A percentile compares a stretch with the other conserved stretches of the same genome.
phyloP scores from a whole-genome alignment of 1,284 basidiomycete species.

The Kwoniella shivajii region DNA sequence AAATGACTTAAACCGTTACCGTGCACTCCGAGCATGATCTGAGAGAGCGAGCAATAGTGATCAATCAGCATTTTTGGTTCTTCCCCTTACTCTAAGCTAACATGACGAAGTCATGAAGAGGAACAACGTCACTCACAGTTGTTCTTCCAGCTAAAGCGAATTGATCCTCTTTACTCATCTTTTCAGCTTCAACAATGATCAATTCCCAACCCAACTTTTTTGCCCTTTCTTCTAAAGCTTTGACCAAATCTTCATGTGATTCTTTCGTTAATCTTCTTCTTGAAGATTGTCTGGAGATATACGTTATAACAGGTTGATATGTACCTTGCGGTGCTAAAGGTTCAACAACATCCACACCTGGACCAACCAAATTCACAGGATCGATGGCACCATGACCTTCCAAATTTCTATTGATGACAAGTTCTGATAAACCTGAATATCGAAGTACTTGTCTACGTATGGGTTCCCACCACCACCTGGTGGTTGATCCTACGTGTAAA shows the following conservation, averaged over 20 bases:
- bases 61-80: background rate
- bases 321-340: slow-evolving; percentile 28
- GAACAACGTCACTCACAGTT: slow-evolving; percentile 35
- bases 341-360: slow-evolving; percentile 41
- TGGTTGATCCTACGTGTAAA: slow-evolving; percentile 53
- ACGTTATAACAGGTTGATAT: slow-evolving; percentile 66
- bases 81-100: no score
- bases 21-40: slow-evolving; percentile 56
- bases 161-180: slow-evolving; percentile 52
- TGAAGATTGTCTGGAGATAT: slow-evolving; percentile 68
- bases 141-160: slow-evolving; percentile 50
- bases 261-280: slow-evolving; percentile 63
- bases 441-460: slow-evolving; percentile 64
- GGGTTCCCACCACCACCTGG: slow-evolving; percentile 70
- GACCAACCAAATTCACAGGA: slow-evolving; percentile 34
- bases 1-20: slow-evolving; percentile 55
- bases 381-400: slow-evolving; percentile 52
- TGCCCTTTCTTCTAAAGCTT: slow-evolving; percentile 61
- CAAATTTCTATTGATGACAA: slow-evolving; percentile 47
- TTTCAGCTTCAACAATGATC: slow-evolving; percentile 54
- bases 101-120: no score
- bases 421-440: slow-evolving; percentile 62
- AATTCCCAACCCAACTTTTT: slow-evolving; percentile 65
- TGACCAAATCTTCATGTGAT: slow-evolving; percentile 65
- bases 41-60: background rate